These are phyloP conservation scores for Rosa persica DNA, from an alignment of 306 rosid species.

Conservation along the genomic window DNA sequence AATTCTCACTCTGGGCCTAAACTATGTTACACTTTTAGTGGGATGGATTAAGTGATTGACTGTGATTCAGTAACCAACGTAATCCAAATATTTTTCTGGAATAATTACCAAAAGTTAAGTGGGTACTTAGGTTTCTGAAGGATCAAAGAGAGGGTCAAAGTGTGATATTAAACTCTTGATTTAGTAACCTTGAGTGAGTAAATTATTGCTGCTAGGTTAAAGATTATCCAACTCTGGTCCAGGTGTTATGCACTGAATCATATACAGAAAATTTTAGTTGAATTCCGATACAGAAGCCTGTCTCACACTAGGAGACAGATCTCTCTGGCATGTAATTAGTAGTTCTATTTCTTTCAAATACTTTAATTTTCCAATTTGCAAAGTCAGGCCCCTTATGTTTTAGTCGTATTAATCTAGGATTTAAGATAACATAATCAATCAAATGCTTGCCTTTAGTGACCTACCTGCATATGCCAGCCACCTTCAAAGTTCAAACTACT, in stretches of 20 bases:
- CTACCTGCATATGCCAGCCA: conserved; percentile 5
- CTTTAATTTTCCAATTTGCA: conserved; percentile 10
- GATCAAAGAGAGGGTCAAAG: conserved; percentile 9
- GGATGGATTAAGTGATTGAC: too few species aligned
- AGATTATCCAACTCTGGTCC: background rate
- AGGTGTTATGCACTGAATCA: conserved; percentile 9
- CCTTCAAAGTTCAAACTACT: background rate
- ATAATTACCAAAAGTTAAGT: background rate
- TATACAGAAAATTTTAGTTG: conserved; percentile 7
- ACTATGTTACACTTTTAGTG: too few species aligned
- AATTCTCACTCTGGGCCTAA: conserved; percentile 16
- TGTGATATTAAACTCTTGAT: background rate
- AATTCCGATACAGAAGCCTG: conserved; percentile 45
- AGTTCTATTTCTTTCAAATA: conserved; percentile 38
- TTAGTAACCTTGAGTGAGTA: background rate
- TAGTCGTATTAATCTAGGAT: conserved; percentile 8
- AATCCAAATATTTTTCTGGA: background rate
- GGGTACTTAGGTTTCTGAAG: background rate
- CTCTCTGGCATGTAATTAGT: conserved; percentile 53
- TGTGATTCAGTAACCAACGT: background rate
- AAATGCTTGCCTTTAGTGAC: conserved; percentile 1
- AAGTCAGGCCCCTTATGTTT: background rate
- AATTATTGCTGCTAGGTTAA: background rate
- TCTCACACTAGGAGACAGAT: conserved; percentile 60
- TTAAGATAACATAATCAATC: conserved; percentile 17